These are phyloP conservation scores for Dioszegia crocea DNA, from an alignment of 768 basidiomycete genomes.

Conservation along the genomic window DNA sequence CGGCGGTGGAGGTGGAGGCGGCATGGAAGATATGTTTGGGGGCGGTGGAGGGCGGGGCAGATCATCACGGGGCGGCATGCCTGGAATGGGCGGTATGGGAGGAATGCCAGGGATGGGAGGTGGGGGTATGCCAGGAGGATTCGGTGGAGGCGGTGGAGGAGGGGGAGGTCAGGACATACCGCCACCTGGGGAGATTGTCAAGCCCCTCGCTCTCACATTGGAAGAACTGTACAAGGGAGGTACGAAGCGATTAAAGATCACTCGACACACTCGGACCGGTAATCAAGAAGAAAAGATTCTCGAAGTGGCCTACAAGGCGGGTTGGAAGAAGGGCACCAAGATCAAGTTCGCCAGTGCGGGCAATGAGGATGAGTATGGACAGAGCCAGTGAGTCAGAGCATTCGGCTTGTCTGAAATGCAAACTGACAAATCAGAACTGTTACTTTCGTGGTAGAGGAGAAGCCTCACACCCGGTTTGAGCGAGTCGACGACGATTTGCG, in stretches of 20 bases:
- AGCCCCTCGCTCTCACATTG: conserved; percentile 77
- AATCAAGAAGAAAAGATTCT: conserved; percentile 84
- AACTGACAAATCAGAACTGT: conserved; percentile 60
- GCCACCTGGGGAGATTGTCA: conserved; percentile 59
- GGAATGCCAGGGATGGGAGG: conserved; percentile 46
- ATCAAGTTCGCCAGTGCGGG: conserved; percentile 84
- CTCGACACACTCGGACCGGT: conserved; percentile 67
- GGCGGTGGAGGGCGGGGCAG: conserved; percentile 38
- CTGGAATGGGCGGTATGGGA: conserved; percentile 52
- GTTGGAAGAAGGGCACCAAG: conserved; percentile 97
- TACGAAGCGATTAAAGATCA: conserved; percentile 82
- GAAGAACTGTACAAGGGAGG: conserved; percentile 81
- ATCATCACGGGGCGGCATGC: conserved; percentile 37
- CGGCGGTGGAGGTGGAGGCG: conserved; percentile 36
- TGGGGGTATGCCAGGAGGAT: conserved; percentile 43
- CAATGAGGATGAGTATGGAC: conserved; percentile 48
- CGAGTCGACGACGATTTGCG: conserved; percentile 77
- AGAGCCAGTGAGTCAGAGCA: conserved; percentile 39
- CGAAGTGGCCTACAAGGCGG: conserved; percentile 73
- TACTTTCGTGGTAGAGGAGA: conserved; percentile 95
- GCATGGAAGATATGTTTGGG: conserved; percentile 25
- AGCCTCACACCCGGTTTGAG: conserved; percentile 70
- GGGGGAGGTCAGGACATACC: conserved; percentile 51
- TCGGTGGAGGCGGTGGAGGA: conserved; percentile 46
- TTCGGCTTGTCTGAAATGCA: conserved; percentile 58